Base-by-base conservation (phyloP, 441 rosid genomes). In the Populus hybrid region DNA sequence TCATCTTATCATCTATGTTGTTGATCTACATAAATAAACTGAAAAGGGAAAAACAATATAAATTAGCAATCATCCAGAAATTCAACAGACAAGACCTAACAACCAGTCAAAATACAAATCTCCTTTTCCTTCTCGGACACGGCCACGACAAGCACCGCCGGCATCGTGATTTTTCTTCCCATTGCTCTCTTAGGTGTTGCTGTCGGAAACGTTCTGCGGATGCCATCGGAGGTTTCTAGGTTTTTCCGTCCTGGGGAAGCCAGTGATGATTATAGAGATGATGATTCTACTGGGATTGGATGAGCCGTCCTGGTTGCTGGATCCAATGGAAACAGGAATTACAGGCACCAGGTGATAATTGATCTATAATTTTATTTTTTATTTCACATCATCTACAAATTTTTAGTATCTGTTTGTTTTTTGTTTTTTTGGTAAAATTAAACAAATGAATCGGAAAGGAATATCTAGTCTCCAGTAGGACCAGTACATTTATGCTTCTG, bases 241-340 rank as follows among this genome's bases (percentile, higher is more conserved):
- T 63, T 63, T 24, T 63, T 7, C 67, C 67, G 11, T 63, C 19
- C 19, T 0, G 16, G 6, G 18, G 57, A 14, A 46, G 18, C 57
- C 57, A 1, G 0, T 14, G 6, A 4, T 46, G 67, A n/a, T 24
- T 21, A 9, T 24, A 46, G 19, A 46, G 26, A 21, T 63, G 67
- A 8, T 63, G 24, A 63, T 63, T 63, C 12, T 2, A 23, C 12
- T 6, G 69, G 89, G 86, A 30, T 82, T 65, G 30, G 82, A 78
- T 90, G 91, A 89, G 94, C 91, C 40, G 85, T 88, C 83, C 83
- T 90, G 72, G 69, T 87, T 32, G 88, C 94, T 53, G 92, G 94
- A 40, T 90, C 92, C 19, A 78, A 38, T 19, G 73, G 66, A 2
- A 87, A 73, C 40, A n/a, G 2, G 14, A 88, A 90, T 80, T 90